phyloP scores from a whole-genome alignment of 176 grass and related monocot species.

The Areca catechu region DNA sequence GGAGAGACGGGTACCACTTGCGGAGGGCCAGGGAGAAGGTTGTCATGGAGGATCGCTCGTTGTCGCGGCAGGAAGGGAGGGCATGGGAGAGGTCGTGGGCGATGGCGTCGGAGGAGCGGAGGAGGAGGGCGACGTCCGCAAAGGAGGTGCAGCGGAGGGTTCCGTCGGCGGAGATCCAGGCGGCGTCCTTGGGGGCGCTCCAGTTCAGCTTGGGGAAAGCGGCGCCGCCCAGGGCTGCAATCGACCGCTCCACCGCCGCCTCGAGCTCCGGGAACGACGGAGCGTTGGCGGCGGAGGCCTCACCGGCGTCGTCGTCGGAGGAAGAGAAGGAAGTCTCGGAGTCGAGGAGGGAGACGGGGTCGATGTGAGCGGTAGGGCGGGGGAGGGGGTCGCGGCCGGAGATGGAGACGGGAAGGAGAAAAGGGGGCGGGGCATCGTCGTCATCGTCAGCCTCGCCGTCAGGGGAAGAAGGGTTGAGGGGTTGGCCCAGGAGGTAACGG shows the following conservation, averaged over 20 bases:
- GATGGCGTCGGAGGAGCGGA: constrained; percentile 64
- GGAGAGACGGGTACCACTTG: constrained; percentile 62
- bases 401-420: constrained; percentile 45
- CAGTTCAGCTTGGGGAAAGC: constrained; percentile 41
- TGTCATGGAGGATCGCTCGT: background rate
- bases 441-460: background rate
- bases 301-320: constrained; percentile 19
- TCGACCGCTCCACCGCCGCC: constrained; percentile 48
- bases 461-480: constrained; percentile 12
- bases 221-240: constrained; percentile 48
- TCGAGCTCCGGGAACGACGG: constrained; percentile 76
- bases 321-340: constrained; percentile 31
- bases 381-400: constrained; percentile 52
- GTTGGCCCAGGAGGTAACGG: constrained; percentile 47
- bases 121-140: constrained; percentile 65
- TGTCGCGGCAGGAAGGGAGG: constrained; percentile 28
- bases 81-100: constrained; percentile 50
- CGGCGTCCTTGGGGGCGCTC: no score
- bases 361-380: constrained; percentile 17
- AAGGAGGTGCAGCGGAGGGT: constrained; percentile 52
- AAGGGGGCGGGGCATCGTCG: constrained; percentile 13
- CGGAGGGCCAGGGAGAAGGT: constrained; percentile 60
- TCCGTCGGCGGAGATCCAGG: constrained; percentile 12
- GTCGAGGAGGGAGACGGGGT: constrained; percentile 66
- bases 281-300: constrained; percentile 1